Percentiles rank a stretch among this genome's conserved stretches.
Evolutionary conservation across 2,329 filamentous ascomycete genomes (phyloP).

Genomic region (Neopestalotiopsis sp.): DNA sequence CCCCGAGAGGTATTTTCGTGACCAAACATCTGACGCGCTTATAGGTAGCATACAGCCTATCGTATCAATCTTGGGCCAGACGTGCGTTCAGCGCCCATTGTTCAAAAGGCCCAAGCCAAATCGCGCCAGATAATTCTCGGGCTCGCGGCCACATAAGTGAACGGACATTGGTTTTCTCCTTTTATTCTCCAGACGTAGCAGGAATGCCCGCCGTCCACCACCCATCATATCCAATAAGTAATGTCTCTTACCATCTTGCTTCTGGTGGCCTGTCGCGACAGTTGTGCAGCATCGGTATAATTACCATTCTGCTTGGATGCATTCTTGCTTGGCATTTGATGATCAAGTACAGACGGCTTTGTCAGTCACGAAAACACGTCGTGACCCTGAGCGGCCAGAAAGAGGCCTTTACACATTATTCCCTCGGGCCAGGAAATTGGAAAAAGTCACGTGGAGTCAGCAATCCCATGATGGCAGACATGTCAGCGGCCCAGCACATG

Average conservation of each 20-base stretch:
- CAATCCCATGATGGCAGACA: slow-evolving; percentile 28
- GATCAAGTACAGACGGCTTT: slow-evolving; percentile 27
- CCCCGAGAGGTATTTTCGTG: not conserved
- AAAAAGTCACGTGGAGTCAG: slow-evolving; percentile 38
- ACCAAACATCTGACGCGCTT: not conserved
- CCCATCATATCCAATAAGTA: slow-evolving; percentile 32
- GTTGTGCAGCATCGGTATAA: slow-evolving; percentile 26
- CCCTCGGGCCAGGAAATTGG: slow-evolving; percentile 20
- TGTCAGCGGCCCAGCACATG: slow-evolving; percentile 32
- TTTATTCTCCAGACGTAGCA: slow-evolving; percentile 34
- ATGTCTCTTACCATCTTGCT: slow-evolving; percentile 34
- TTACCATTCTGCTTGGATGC: slow-evolving; percentile 26
- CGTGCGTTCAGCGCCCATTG: slow-evolving; percentile 12
- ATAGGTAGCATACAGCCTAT: not conserved
- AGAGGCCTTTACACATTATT: slow-evolving; percentile 21
- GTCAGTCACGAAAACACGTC: slow-evolving; percentile 20
- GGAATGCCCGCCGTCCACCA: slow-evolving; percentile 45
- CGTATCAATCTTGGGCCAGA: not conserved
- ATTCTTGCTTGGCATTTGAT: slow-evolving; percentile 27
- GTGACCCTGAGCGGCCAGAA: slow-evolving; percentile 18
- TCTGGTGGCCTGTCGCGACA: slow-evolving; percentile 32
- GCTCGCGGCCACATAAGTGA: slow-evolving; percentile 26
- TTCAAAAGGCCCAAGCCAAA: slow-evolving; percentile 21
- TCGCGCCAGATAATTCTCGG: slow-evolving; percentile 20
- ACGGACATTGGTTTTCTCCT: not conserved